Conservation (phyloP, 1,284 basidiomycete species). For the Phaffia rhodozyma region DNA sequence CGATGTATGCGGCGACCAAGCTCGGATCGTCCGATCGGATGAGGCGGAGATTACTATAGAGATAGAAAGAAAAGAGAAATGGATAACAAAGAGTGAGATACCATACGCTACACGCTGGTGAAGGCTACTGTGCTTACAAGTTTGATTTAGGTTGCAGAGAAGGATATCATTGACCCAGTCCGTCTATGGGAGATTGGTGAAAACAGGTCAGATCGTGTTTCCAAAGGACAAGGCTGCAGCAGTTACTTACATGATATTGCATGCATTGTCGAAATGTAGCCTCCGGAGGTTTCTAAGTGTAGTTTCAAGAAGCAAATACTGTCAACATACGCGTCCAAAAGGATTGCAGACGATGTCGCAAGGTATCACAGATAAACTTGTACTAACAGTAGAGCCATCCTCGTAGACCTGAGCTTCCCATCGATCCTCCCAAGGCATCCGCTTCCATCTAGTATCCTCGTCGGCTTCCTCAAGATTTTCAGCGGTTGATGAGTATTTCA, state of each 20-base stretch:
- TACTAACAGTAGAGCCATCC: slow-evolving; percentile 1
- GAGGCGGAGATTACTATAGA: slow-evolving; percentile 74
- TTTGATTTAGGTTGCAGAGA: slow-evolving; percentile 85
- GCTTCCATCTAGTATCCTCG: slow-evolving; percentile 14
- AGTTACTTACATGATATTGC: slow-evolving; percentile 49
- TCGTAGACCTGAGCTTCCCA: slow-evolving; percentile 59
- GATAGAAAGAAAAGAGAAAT: slow-evolving; percentile 14
- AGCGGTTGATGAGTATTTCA: not conserved
- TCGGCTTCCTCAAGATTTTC: slow-evolving; percentile 17
- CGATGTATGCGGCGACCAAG: slow-evolving; percentile 70
- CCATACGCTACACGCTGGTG: not conserved
- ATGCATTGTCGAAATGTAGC: slow-evolving; percentile 62
- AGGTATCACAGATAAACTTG: not conserved
- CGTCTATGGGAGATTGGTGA: slow-evolving; percentile 34
- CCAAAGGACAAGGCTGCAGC: not conserved
- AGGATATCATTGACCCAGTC: slow-evolving; percentile 97
- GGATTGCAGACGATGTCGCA: no score
- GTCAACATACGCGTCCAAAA: not conserved
- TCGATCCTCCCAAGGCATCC: slow-evolving; percentile 52
- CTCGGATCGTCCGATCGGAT: slow-evolving; percentile 86
- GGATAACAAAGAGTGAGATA: not conserved
- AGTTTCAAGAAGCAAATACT: slow-evolving; percentile 5
- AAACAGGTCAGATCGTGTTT: slow-evolving; percentile 13
- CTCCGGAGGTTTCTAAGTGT: slow-evolving; percentile 22
- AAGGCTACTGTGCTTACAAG: slow-evolving; percentile 41